Evolutionary conservation across 73 alveolate species (phyloP).

Genomic region (Tetrahymena borealis): DNA sequence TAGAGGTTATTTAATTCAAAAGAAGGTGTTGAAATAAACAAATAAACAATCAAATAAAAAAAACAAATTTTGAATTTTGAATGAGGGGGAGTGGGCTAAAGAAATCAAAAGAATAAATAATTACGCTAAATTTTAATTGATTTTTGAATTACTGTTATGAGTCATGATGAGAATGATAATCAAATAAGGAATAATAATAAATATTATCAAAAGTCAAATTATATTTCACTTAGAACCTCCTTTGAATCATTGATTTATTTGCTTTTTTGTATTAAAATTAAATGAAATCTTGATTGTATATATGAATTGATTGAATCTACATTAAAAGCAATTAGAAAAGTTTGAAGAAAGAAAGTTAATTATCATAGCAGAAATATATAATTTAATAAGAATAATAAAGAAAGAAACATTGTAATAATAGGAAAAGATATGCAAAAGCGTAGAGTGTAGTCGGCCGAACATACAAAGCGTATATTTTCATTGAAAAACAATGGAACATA

Average conservation of each 20-base stretch:
- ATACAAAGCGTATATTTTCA: not conserved
- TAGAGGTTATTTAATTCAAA: too few species aligned
- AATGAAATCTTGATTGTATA: too few species aligned
- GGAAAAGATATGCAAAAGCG: not conserved
- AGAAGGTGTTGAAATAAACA: not conserved
- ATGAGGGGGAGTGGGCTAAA: not conserved
- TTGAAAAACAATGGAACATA: not conserved
- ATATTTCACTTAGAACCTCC: too few species aligned
- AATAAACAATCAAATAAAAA: not conserved
- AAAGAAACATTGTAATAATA: not conserved
- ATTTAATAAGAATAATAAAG: not conserved
- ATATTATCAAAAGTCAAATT: too few species aligned
- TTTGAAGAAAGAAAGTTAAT: not conserved
- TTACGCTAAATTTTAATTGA: not conserved
- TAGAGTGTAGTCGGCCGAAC: not conserved
- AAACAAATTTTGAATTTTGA: not conserved
- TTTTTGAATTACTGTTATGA: not conserved
- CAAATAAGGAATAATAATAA: too few species aligned
- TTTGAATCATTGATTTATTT: too few species aligned
- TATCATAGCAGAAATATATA: not conserved
- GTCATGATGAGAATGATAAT: too few species aligned
- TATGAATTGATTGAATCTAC: too few species aligned
- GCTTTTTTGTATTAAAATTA: too few species aligned
- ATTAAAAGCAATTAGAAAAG: too few species aligned
- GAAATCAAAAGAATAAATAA: not conserved